Conservation (phyloP, 768 basidiomycete genomes). For the Pholiota microspora region DNA sequence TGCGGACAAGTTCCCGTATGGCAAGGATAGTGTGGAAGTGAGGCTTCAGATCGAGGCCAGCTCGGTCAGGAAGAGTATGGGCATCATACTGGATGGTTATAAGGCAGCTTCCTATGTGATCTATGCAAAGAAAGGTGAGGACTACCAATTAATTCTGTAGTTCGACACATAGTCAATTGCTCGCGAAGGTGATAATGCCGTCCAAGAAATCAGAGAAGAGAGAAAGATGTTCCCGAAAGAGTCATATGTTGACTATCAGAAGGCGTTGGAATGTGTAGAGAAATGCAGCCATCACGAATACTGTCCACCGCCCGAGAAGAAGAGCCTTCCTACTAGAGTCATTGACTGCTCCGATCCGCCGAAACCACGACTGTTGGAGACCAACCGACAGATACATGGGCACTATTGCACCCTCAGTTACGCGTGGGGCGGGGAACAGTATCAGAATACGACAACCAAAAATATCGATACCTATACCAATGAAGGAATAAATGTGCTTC, state of each 20-base stretch:
- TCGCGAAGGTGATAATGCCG: neutral
- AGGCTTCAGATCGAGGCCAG: neutral
- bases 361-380: neutral
- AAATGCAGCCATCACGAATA: slow-evolving; percentile 5
- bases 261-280: neutral
- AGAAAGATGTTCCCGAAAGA: slow-evolving; percentile 1
- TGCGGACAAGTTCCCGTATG: neutral
- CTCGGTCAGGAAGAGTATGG: neutral
- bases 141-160: too few relatives aligned
- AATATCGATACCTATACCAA: neutral
- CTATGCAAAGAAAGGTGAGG: neutral
- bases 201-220: slow-evolving; percentile 2
- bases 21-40: neutral
- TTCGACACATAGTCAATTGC: neutral
- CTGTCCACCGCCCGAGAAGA: neutral
- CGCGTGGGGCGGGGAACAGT: neutral
- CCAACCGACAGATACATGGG: neutral
- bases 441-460: neutral
- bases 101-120: neutral
- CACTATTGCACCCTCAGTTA: neutral
- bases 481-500: neutral
- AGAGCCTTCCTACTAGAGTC: slow-evolving; percentile 2
- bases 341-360: neutral
- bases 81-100: neutral
- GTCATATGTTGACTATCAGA: slow-evolving; percentile 3